Conservation (phyloP, 2,329 filamentous ascomycete species). For the Trichoderma harzianum region DNA sequence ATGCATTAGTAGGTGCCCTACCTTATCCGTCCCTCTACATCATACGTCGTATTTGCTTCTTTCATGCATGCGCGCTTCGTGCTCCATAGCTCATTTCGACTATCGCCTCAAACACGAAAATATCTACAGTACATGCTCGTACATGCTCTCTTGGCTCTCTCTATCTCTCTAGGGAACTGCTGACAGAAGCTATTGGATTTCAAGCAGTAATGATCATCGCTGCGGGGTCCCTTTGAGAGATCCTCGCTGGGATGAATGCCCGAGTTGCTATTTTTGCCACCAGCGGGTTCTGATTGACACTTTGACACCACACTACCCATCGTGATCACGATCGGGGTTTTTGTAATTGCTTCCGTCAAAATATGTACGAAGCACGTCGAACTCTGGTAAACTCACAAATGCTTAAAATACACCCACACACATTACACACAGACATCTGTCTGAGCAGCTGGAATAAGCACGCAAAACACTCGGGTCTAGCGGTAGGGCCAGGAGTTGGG, state of each 20-base stretch:
- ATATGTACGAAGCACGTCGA: too few species aligned
- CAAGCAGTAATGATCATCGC: neutral
- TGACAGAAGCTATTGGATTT: neutral
- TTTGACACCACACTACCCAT: neutral
- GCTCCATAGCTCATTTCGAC: neutral
- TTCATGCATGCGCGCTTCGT: neutral
- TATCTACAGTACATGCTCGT: neutral
- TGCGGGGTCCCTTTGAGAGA: neutral
- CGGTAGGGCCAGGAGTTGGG: slow-evolving; percentile 3
- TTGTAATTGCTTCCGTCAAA: neutral
- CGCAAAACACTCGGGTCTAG: neutral
- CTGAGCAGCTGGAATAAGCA: neutral
- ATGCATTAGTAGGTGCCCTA: neutral
- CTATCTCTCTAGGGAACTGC: neutral
- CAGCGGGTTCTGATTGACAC: neutral
- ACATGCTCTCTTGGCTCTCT: neutral
- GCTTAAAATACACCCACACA: neutral
- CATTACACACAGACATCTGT: neutral
- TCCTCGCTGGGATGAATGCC: slow-evolving; percentile 8
- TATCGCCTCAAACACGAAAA: neutral
- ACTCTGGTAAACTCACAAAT: neutral
- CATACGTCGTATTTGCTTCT: neutral
- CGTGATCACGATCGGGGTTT: neutral
- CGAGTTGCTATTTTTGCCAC: slow-evolving; percentile 4
- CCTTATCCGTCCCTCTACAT: neutral